Evolutionary conservation across 371 early-diverging fungal genomes (phyloP).

Genomic region (Fennellomyces sp.): DNA sequence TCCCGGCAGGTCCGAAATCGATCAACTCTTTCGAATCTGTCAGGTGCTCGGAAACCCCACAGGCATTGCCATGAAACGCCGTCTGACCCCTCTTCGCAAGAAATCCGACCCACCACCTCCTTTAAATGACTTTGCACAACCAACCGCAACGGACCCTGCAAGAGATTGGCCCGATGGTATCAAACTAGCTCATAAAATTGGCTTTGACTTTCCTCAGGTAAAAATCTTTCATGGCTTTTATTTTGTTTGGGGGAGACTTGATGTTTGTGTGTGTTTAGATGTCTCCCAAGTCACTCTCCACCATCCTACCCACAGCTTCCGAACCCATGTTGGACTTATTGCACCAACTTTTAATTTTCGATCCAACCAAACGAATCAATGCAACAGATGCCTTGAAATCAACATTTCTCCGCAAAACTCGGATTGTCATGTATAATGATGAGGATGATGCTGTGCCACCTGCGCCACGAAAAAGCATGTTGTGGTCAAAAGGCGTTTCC

Average conservation of each 20-base stretch:
- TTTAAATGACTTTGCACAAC: not conserved
- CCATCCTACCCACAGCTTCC: conserved; percentile 68
- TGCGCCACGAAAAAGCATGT: conserved; percentile 4
- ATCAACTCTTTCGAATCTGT: conserved; percentile 82
- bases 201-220: conserved; percentile 67
- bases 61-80: conserved; percentile 6
- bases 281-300: conserved; percentile 55
- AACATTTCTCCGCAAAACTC: conserved; percentile 72
- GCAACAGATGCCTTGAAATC: conserved; percentile 72
- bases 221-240: not conserved
- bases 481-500: conserved; percentile 5
- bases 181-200: conserved; percentile 63
- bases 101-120: not conserved
- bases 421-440: too few species aligned
- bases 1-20: conserved; percentile 91
- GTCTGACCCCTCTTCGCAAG: conserved; percentile 14
- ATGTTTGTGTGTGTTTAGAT: conserved; percentile 33
- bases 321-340: conserved; percentile 73
- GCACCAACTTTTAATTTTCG: conserved; percentile 84
- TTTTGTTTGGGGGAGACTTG: conserved; percentile 11
- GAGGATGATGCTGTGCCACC: not conserved
- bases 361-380: conserved; percentile 81
- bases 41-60: conserved; percentile 61
- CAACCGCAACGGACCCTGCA: conserved; percentile 38
- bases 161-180: conserved; percentile 71